Evolutionary conservation across 2,329 filamentous ascomycete species (phyloP).

Genomic region (Diaporthe nobilis): DNA sequence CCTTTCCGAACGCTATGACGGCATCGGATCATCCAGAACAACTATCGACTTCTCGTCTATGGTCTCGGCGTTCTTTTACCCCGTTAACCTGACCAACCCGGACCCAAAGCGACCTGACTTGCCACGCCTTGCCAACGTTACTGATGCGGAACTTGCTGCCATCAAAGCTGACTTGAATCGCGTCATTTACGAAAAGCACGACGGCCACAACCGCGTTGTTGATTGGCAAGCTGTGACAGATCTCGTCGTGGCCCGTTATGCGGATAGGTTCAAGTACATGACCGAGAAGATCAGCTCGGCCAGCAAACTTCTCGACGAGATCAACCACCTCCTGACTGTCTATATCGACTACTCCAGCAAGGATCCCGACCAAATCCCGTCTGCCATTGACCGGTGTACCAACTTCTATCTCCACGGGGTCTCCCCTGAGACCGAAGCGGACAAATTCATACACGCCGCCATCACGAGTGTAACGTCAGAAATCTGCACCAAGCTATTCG

Average conservation of each 20-base stretch:
- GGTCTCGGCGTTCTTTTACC: slow-evolving; percentile 66
- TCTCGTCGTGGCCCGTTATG: slow-evolving; percentile 75
- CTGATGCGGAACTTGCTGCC: slow-evolving; percentile 43
- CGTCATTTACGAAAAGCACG: slow-evolving; percentile 48
- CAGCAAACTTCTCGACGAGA: slow-evolving; percentile 51
- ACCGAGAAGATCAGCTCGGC: slow-evolving; percentile 48
- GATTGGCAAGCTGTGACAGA: slow-evolving; percentile 80
- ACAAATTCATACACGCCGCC: slow-evolving; percentile 61
- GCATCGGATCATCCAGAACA: slow-evolving; percentile 58
- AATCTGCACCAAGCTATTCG: slow-evolving; percentile 56
- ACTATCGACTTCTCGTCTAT: slow-evolving; percentile 64
- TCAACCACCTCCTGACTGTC: slow-evolving; percentile 57
- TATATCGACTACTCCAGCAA: slow-evolving; percentile 59
- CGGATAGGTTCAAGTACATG: slow-evolving; percentile 64
- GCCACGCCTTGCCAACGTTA: slow-evolving; percentile 45
- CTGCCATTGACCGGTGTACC: slow-evolving; percentile 62
- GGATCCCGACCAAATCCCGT: slow-evolving; percentile 49
- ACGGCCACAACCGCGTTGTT: slow-evolving; percentile 52
- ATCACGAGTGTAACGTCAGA: slow-evolving; percentile 54
- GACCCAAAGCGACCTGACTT: slow-evolving; percentile 47
- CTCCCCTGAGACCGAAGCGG: slow-evolving; percentile 53
- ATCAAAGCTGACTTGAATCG: slow-evolving; percentile 51
- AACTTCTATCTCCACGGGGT: slow-evolving; percentile 58
- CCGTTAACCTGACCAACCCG: slow-evolving; percentile 63
- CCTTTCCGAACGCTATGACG: slow-evolving; percentile 60